Conservation (phyloP, 75 land plant genomes). For the Cunninghamia lanceolata region DNA sequence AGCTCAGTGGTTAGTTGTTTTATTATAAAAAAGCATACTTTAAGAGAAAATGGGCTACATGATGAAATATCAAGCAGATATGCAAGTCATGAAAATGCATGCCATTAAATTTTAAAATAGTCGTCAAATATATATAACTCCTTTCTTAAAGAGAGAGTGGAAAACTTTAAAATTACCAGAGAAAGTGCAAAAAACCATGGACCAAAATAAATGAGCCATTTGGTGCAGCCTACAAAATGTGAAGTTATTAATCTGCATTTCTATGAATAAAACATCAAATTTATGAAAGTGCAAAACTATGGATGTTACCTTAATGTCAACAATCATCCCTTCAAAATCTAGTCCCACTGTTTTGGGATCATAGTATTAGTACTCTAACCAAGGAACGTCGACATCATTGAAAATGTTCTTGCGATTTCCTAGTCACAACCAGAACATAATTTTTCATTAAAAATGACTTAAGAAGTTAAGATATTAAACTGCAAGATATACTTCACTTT, state of each 20-base stretch:
- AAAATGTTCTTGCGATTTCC: conserved; percentile 99
- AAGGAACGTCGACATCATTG: conserved; percentile 95
- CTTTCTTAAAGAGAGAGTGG: background rate
- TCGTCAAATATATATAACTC: no score
- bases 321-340: conserved; percentile 93
- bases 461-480: no score
- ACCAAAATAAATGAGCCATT: conserved; percentile 83
- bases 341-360: conserved; percentile 94
- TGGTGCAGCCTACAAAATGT: no score
- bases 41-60: background rate
- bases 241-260: no score
- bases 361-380: conserved; percentile 95
- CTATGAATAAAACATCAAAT: no score
- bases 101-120: no score
- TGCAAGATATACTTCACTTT: no score
- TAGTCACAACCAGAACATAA: conserved; percentile 25
- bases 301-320: conserved; percentile 83
- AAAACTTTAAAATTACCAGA: background rate
- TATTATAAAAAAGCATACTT: background rate
- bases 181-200: conserved; percentile 51
- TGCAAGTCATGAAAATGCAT: no score
- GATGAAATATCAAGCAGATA: background rate
- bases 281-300: no score
- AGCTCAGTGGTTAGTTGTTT: background rate
- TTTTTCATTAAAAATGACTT: no score